Evolutionary conservation across 2,329 filamentous ascomycete genomes (phyloP), one percentile per base, ranked within the genome.

Genomic region (Fusarium sp.): DNA sequence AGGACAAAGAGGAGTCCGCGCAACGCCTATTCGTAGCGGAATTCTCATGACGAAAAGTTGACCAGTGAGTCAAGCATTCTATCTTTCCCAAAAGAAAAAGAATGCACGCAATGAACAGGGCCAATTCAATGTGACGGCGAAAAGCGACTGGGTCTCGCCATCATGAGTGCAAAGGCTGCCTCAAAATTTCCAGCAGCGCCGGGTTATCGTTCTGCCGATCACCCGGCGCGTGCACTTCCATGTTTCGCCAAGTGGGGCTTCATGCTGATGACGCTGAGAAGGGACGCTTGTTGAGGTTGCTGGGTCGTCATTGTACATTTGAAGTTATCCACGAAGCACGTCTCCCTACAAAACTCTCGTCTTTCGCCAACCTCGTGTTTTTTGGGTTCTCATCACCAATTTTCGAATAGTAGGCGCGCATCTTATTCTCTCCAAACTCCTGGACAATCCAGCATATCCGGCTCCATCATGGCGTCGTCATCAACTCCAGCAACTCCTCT

Each of bases 401-500:
- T 18, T 53, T 12, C 40, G n/a, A 34, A 18, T 16, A n/a, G n/a
- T 28, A 13, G 13, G 9, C 36, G 41, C 7, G 15, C 10, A 7
- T 11, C 3, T 41, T 23, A 27, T 31, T 16, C 36, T 57, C 9
- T 27, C 18, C 18, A 30, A 12, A 28, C 51, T 47, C n/a, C 16
- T 58, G 7, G 16, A 27, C 41, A 11, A 15, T 50, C 30, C n/a
- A 57, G 3, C 16, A 55, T 15, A n/a, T 3, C 48, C 28, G 16
- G 31, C 53, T 30, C 47, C 70, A 66, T 59, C 70, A 93, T 93
- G 91, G 90, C 91, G 65, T 93, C 91, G 65, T 92, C 91, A 62
- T 93, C 91, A 52, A 87, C 87, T 72, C 84, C 88, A 34, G 84
- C 87, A 68, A 92, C 90, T 73, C 91, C 90, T 61, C 85, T 94